Evolutionary conservation across 495 filamentous ascomycete species (phyloP), one percentile per base, ranked within the genome.

Genomic region (Haplographium delicatum): DNA sequence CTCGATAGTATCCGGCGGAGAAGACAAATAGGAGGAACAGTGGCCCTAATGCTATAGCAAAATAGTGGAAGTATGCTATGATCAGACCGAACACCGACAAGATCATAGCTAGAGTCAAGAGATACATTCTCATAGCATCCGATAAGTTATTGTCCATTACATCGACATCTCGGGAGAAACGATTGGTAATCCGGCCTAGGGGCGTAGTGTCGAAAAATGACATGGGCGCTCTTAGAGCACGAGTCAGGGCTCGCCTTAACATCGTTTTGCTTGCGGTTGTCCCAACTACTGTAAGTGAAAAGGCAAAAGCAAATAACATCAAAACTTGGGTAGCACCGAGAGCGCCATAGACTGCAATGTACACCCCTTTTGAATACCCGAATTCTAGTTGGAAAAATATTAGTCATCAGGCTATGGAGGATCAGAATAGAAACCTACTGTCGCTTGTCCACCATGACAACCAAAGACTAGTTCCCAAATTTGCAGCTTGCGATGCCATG

Each of bases 121-220:
- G 82, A 68, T 93, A 98, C 79, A 96, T 94, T 51, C 93, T 79
- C 73, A 98, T 89, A 6, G 88, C 83, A 61, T 96, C 93, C 0
- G 85, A 84, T 7, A 96, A 72, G 35, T 80, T 89, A 64, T 95
- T 96, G 65, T 98, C 93, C 89, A 98, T 94, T 26, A 86, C 84
- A 59, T 95, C 86, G 38, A 96, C 84, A 65, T 98, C 93, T 59
- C 91, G 89, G 3, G 90, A 91, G 69, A 98, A 98, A 18, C 93
- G 86, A 62, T 97, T 98, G 7, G 89, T 93, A 62, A 98, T 96
- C 20, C 93, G 83, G n/a, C 93, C 93, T 0, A 96, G 71, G 1
- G 93, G 93, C 0, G 93, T 98, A 0, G 91, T 96, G 57, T 96
- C 93, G 71, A 97, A 96, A 73, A 97, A 97, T 3, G 84, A 84